Evolutionary conservation across 352 stramenopile species (phyloP), one percentile per base, ranked within the genome.

Genomic region (Phytophthora uliginosa): DNA sequence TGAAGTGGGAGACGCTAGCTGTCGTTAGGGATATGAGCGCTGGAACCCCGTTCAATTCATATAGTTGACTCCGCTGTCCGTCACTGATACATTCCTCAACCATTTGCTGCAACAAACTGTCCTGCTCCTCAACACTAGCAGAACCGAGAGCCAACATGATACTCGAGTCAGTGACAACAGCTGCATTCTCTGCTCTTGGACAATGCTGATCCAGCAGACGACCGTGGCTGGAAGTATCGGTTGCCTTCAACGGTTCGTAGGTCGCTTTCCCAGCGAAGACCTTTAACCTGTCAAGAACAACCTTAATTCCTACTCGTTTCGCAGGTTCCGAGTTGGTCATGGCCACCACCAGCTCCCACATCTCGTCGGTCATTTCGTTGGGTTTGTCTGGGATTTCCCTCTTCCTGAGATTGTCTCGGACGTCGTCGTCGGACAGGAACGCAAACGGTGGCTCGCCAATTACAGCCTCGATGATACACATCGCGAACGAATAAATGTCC

Each of bases 391-490:
- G 63, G 5, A 69, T 67, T 33, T 71, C 45, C 3, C 72, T 62
- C 20, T 53, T 36, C 12, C 55, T 54, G 2, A 79, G 24, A 4
- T 68, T 57, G 1, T 63, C 24, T 3, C 42, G 38, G 22, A 79
- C 54, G 12, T 42, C 36, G 6, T 59, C 48, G 28, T 79, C 73
- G 17, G 62, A 47, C 20, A 65, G 15, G n/a, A 59, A 60, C 4
- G 56, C 64, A 24, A 56, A 80, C 10, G 72, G 76, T 9, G 74
- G 58, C 48, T 78, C 72, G 0, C 59, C 40, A 2, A 63, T 70
- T 15, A 62, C 48, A 10, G 76, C 72, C 55, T 78, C 68, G 20
- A 80, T 68, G n/a, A 83, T 68, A 22, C 72, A 79, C 76, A 80
- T 73, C 0, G 61, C 76, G 5, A 83, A 59, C 0, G 76, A 78